A percentile compares a stretch with the other conserved stretches of the same genome.
Evolutionary conservation across 495 filamentous ascomycete genomes (phyloP).

Genomic region (Lasiosphaeria miniovina): DNA sequence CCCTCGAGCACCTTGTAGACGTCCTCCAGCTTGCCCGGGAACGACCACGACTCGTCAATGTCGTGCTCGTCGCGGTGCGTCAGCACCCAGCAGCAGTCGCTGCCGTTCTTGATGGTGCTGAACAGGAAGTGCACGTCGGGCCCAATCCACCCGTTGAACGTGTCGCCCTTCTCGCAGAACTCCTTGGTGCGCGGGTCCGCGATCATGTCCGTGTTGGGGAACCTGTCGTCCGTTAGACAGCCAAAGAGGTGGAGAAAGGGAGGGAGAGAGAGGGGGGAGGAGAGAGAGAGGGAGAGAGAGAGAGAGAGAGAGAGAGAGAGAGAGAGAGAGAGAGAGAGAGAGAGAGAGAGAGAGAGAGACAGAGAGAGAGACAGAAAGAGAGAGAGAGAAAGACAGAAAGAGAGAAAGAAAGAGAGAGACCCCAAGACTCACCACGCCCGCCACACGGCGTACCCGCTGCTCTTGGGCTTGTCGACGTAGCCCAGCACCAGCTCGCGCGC

Average conservation of each 20-base stretch:
- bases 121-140: conserved; percentile 61
- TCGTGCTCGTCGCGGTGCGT: conserved; percentile 59
- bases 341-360: background rate
- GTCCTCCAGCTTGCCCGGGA: conserved; percentile 56
- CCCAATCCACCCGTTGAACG: conserved; percentile 59
- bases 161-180: conserved; percentile 61
- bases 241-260: background rate
- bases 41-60: conserved; percentile 60
- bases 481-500: conserved; percentile 57
- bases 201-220: conserved; percentile 59
- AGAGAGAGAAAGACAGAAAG: conserved; percentile 4
- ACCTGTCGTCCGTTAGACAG: conserved; percentile 31
- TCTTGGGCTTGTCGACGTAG: conserved; percentile 58
- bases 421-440: conserved; percentile 51
- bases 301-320: conserved; percentile 2
- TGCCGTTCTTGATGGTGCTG: conserved; percentile 55
- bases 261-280: background rate
- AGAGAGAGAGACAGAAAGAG: background rate
- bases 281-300: conserved; percentile 5
- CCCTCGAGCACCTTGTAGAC: conserved; percentile 57
- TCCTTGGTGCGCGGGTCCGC: conserved; percentile 54
- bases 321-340: background rate
- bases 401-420: conserved; percentile 4
- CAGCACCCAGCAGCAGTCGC: conserved; percentile 64
- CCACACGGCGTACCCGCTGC: conserved; percentile 57